These are phyloP conservation scores for Hygrophorus pudorinus DNA, from an alignment of 768 basidiomycete genomes.

Conservation along the genomic window DNA sequence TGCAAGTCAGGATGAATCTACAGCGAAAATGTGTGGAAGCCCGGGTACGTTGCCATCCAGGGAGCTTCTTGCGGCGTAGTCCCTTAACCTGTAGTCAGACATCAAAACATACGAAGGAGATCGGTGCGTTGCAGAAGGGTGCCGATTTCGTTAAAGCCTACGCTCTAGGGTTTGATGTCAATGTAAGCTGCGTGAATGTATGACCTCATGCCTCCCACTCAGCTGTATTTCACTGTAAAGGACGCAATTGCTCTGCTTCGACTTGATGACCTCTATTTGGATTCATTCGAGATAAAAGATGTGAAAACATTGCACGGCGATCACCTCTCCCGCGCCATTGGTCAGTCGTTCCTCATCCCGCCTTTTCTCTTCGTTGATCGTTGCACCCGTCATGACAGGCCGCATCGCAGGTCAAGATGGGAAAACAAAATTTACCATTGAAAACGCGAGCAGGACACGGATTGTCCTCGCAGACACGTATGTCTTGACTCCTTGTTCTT, in stretches of 20 bases:
- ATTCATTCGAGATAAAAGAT: slow-evolving; percentile 98
- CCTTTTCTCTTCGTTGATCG: slow-evolving; percentile 6
- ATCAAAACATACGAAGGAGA: slow-evolving; percentile 88
- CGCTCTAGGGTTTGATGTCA: slow-evolving; percentile 89
- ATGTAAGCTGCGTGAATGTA: slow-evolving; percentile 39
- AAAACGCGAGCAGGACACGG: slow-evolving; percentile 94
- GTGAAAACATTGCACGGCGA: slow-evolving; percentile 98
- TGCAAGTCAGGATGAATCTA: slow-evolving; percentile 98
- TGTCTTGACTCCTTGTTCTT: slow-evolving; percentile 20
- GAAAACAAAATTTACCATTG: slow-evolving; percentile 97
- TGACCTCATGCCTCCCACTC: not conserved
- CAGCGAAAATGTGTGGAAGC: slow-evolving; percentile 84
- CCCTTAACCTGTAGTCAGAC: slow-evolving; percentile 42
- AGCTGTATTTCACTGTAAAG: slow-evolving; percentile 28
- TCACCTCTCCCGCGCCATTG: slow-evolving; percentile 96
- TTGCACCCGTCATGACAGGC: slow-evolving; percentile 31
- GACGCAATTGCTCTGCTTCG: slow-evolving; percentile 93
- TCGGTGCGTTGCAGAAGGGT: slow-evolving; percentile 91
- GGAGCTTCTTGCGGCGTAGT: not conserved
- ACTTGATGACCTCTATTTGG: slow-evolving; percentile 94
- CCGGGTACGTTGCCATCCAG: slow-evolving; percentile 48
- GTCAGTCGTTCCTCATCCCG: slow-evolving; percentile 25
- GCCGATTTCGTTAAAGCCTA: slow-evolving; percentile 96
- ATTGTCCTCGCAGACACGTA: slow-evolving; percentile 97
- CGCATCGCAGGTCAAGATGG: slow-evolving; percentile 99